These are phyloP conservation scores for Macrolepiota fuliginosa DNA, from an alignment of 768 basidiomycete species.

Conservation along the genomic window DNA sequence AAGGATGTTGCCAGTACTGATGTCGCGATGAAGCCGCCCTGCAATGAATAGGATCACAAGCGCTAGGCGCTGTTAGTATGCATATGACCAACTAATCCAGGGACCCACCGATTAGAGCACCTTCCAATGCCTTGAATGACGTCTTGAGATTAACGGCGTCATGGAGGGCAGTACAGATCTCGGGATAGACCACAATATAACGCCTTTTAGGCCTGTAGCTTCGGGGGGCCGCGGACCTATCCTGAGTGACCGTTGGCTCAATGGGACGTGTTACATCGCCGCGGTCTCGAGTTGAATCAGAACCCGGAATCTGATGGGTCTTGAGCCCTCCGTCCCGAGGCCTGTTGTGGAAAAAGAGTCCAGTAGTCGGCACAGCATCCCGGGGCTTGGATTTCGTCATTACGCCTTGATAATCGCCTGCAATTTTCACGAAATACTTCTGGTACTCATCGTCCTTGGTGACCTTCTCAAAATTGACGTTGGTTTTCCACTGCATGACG, in stretches of 20 bases:
- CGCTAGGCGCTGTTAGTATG: background rate
- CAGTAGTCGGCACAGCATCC: background rate
- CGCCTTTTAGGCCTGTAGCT: background rate
- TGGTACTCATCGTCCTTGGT: background rate
- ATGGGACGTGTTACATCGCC: background rate
- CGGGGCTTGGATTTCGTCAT: background rate
- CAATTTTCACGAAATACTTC: background rate
- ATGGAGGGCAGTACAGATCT: slow-evolving; percentile 1
- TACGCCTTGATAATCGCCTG: background rate
- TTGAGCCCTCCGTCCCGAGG: background rate
- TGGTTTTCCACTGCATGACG: background rate
- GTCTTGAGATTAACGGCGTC: background rate
- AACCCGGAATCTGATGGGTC: too few species aligned
- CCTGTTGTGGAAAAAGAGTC: background rate
- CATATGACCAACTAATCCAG: background rate
- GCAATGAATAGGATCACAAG: slow-evolving; percentile 4
- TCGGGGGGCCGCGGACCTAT: too few species aligned
- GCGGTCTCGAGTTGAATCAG: background rate
- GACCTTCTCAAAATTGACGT: background rate
- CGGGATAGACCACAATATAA: background rate
- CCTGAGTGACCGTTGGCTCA: too few species aligned
- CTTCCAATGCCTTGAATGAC: background rate
- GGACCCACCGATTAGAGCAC: background rate
- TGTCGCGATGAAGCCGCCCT: slow-evolving; percentile 10
- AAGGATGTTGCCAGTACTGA: slow-evolving; percentile 10